Evolutionary conservation across 139 green algal species (phyloP), one percentile per base, ranked within the genome.

Genomic region (Deuterostichococcus epilithicus): DNA sequence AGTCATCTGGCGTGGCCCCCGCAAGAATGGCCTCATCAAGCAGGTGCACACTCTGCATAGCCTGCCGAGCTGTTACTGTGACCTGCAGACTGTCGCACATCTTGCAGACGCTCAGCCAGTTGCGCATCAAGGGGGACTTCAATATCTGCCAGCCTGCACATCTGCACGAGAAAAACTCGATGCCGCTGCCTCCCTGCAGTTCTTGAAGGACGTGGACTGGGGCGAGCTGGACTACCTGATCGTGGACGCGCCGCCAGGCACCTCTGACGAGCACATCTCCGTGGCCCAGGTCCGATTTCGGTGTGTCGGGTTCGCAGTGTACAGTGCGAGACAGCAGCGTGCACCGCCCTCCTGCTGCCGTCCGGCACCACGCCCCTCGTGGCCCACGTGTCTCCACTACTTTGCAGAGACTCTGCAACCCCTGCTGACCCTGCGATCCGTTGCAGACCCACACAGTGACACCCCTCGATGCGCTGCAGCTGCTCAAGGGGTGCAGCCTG

Each of bases 201-300:
- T 63, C 52, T 20, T 98, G 28, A 91, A 92, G 74, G 96, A 99
- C 84, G 94, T 98, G 63, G 75, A 97, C 70, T 99, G 96, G 96
- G 96, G 94, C 8, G 74, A 88, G 0, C 82, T 98, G 63, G 96
- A 99, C 84, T 98, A 94, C 79, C 89, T 99, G 37, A 85, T 99
- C 20, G 91, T 99, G n/a, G 96, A 99, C 76, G 86, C 95, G 5
- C 96, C 96, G 0, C 96, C 96, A 18, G 96, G 96, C 33, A 99
- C 96, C 10, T 92, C 80, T 20, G 96, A 99, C 77, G 96, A 99
- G 83, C 95, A 99, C 89, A 98, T 99, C 79, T 97, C 92, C 65
- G 91, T 97, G n/a, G 90, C 89, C 28, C 94, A 98, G 89, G 73
- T 79, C 30, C 1, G 67, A 13, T 6, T 91, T 86, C 68, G 30